phyloP scores from a whole-genome alignment of 352 stramenopile species.

The Globisporangium yorkense region DNA sequence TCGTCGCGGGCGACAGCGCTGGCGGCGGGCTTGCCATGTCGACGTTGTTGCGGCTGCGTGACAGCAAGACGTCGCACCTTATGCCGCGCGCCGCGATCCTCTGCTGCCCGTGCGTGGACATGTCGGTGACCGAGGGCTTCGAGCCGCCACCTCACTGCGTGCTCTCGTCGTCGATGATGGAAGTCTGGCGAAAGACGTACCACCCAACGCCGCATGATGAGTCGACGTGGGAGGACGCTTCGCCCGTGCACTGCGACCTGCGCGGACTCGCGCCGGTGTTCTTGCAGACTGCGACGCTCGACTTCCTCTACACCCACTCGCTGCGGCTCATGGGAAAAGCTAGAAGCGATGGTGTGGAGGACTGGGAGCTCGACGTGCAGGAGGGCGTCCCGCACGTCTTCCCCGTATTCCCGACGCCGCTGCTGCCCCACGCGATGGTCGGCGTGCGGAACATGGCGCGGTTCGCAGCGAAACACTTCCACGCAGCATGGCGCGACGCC shows the following conservation, averaged over 20 bases:
- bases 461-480: background rate
- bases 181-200: constrained; percentile 18
- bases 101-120: constrained; percentile 21
- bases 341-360: constrained; percentile 8
- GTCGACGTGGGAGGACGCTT: constrained; percentile 30
- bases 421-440: constrained; percentile 41
- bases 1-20: constrained; percentile 43
- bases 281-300: constrained; percentile 32
- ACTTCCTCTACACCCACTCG: constrained; percentile 13
- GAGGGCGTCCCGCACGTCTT: constrained; percentile 58
- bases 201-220: constrained; percentile 19
- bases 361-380: constrained; percentile 36
- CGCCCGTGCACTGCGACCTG: constrained; percentile 38
- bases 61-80: constrained; percentile 5
- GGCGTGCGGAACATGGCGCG: constrained; percentile 33
- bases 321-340: constrained; percentile 21
- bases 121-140: constrained; percentile 15
- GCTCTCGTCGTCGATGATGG: constrained; percentile 17
- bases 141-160: constrained; percentile 23
- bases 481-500: background rate
- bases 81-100: constrained; percentile 28
- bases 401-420: constrained; percentile 35
- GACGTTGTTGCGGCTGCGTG: constrained; percentile 32
- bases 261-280: constrained; percentile 28
- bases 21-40: constrained; percentile 41